phyloP scores from a whole-genome alignment of 1,284 basidiomycete genomes.

The Anthracocystis panici-leucophaei region DNA sequence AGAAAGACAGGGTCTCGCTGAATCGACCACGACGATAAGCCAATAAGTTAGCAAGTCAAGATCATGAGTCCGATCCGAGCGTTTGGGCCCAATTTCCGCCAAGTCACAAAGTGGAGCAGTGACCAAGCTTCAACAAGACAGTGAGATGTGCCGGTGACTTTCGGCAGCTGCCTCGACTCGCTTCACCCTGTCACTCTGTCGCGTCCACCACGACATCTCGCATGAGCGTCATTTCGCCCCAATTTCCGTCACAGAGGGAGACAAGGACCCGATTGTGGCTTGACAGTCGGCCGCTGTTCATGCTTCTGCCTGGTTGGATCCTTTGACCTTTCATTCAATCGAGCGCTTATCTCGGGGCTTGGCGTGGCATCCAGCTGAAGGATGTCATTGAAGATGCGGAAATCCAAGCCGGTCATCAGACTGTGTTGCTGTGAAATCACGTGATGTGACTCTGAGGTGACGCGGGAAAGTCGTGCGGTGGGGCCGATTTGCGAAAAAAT shows the following conservation, averaged over 20 bases:
- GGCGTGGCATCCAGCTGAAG: too few relatives aligned
- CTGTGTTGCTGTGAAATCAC: slow-evolving; percentile 17
- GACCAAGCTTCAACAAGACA: slow-evolving; percentile 1
- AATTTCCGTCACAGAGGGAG: background rate
- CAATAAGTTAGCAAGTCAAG: background rate
- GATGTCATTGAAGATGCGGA: too few relatives aligned
- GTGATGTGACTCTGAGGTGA: slow-evolving; percentile 15
- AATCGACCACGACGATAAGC: slow-evolving; percentile 12
- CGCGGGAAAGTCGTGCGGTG: slow-evolving; percentile 40
- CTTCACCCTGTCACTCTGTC: background rate
- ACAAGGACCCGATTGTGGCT: background rate
- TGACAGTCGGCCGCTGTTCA: background rate
- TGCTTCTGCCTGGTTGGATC: too few relatives aligned
- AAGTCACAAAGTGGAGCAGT: background rate
- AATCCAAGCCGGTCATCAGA: background rate
- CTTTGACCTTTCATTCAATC: too few relatives aligned
- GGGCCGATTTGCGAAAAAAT: background rate
- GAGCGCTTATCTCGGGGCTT: too few relatives aligned
- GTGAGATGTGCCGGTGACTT: slow-evolving; percentile 5
- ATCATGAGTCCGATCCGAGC: too few relatives aligned
- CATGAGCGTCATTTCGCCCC: slow-evolving; percentile 3
- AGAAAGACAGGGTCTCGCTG: slow-evolving; percentile 5
- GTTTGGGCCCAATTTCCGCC: too few relatives aligned
- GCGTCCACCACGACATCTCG: slow-evolving; percentile 26
- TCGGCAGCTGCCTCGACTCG: background rate